These are phyloP conservation scores for Wickerhamiella infanticola DNA, from an alignment of 1,139 yeast species.

Conservation along the genomic window DNA sequence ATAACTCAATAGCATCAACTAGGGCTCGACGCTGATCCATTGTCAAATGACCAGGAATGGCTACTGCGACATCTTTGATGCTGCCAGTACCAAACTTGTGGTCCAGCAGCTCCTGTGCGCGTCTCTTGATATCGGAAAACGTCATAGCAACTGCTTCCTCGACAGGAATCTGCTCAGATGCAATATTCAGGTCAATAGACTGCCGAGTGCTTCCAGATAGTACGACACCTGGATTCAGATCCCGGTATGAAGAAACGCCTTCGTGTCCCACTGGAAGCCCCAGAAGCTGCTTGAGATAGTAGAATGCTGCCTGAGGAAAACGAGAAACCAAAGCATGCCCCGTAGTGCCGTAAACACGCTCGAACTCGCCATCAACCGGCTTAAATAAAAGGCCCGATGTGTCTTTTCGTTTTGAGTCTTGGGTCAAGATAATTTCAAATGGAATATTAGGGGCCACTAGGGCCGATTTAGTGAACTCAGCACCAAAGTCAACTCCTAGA, in stretches of 20 bases:
- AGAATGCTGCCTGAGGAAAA: conserved; percentile 54
- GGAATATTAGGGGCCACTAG: conserved; percentile 84
- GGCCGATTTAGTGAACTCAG: conserved; percentile 75
- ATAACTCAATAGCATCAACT: conserved; percentile 54
- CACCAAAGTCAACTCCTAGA: conserved; percentile 81
- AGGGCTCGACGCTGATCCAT: conserved; percentile 56
- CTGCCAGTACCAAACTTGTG: conserved; percentile 18
- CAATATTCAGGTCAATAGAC: conserved; percentile 38
- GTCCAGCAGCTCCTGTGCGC: conserved; percentile 42
- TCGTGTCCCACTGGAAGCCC: conserved; percentile 44
- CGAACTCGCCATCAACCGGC: conserved; percentile 27
- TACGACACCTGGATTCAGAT: conserved; percentile 41
- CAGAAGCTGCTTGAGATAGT: conserved; percentile 52
- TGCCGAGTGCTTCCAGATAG: conserved; percentile 36
- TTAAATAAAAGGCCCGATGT: conserved; percentile 61
- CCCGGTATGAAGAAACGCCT: conserved; percentile 30
- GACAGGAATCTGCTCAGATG: conserved; percentile 38
- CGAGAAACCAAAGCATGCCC: conserved; percentile 58
- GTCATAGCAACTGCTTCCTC: conserved; percentile 85
- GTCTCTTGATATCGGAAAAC: conserved; percentile 43
- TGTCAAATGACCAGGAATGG: conserved; percentile 62
- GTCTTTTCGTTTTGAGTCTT: conserved; percentile 86
- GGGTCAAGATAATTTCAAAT: conserved; percentile 73
- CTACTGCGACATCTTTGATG: conserved; percentile 52
- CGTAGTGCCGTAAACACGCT: conserved; percentile 62